Base-by-base conservation (phyloP, 1,139 yeast species). In the Pichia sp. region DNA sequence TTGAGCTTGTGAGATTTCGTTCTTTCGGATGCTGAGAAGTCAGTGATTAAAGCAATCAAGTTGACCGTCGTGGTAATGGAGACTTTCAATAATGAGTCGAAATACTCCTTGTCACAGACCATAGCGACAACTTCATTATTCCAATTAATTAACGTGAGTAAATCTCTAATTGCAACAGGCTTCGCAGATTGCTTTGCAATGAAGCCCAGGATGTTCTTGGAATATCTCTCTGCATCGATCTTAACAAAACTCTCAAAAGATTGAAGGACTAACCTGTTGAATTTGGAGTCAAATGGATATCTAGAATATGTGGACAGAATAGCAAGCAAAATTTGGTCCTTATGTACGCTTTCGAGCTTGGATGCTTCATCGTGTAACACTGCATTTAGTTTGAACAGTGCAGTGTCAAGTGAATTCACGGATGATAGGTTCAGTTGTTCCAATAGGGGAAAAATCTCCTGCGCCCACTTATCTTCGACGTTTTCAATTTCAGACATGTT, bases 121-220 rank as follows among this genome's bases (percentile, higher is more conserved):
- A 35, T 29, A 11, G 33, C 15, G 14, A 43, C 24, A 17, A 65
- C 52, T 16, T 50, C 47, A 41, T 67, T 69, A 32, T 64, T 57
- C 87, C 88, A 81, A 22, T 66, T 64, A 31, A 80, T 61, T 14
- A 80, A 59, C 4, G 79, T 67, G 51, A 75, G 59, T 40, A 74
- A 60, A 52, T 75, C 83, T 6, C 74, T 60, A 5, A 67, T 53
- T 3, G 88, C 81, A 40, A 67, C 56, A 11, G 63, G 56, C 35
- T 59, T 60, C 2, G 52, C 38, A 1, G 69, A 58, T 24, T 62
- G 51, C 22, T 64, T 63, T 24, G 51, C 41, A 28, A 72, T 59
- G 42, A 62, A 73, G 31, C 62, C 63, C 28, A 61, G 51, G 32
- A 63, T 64, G 13, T 54, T 55, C 13, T 52, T 44, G 28, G 69